Evolutionary conservation across 768 basidiomycete species (phyloP).

Genomic region (Tricholoma sp.): DNA sequence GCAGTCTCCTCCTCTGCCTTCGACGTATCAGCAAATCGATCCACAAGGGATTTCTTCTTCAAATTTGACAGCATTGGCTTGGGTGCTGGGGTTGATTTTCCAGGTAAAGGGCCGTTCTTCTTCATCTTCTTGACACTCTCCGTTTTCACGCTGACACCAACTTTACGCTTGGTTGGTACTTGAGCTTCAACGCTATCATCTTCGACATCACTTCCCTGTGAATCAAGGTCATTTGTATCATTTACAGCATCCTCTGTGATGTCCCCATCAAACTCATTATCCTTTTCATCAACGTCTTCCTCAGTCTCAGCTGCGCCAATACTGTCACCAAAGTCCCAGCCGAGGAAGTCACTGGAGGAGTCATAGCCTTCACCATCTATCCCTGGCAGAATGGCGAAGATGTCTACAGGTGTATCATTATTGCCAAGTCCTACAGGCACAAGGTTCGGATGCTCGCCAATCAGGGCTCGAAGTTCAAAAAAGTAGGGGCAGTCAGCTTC

Average conservation of each 20-base stretch:
- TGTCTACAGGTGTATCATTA: background rate
- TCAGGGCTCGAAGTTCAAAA: constrained; percentile 5
- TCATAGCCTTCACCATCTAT: background rate
- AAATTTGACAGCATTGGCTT: background rate
- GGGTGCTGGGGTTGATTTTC: background rate
- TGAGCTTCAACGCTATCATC: background rate
- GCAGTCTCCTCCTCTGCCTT: constrained; percentile 11
- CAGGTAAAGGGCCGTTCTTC: background rate
- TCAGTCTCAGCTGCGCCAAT: background rate
- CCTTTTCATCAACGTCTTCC: background rate
- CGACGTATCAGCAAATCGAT: background rate
- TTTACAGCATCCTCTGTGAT: background rate
- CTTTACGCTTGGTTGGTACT: background rate
- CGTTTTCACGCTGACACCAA: background rate
- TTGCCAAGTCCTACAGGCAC: constrained; percentile 14
- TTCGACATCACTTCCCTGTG: background rate
- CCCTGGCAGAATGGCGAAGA: background rate
- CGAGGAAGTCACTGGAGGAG: background rate
- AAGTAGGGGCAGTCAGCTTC: background rate
- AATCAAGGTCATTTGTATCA: background rate
- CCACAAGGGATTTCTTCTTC: background rate
- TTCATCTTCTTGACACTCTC: background rate
- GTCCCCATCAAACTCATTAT: background rate
- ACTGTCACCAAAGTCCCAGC: background rate
- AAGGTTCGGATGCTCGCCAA: constrained; percentile 14